A percentile compares a stretch with the other conserved stretches of the same genome.
Evolutionary conservation across 2,329 filamentous ascomycete genomes (phyloP).

Genomic region (Aspergillus fumigatiaffinis): DNA sequence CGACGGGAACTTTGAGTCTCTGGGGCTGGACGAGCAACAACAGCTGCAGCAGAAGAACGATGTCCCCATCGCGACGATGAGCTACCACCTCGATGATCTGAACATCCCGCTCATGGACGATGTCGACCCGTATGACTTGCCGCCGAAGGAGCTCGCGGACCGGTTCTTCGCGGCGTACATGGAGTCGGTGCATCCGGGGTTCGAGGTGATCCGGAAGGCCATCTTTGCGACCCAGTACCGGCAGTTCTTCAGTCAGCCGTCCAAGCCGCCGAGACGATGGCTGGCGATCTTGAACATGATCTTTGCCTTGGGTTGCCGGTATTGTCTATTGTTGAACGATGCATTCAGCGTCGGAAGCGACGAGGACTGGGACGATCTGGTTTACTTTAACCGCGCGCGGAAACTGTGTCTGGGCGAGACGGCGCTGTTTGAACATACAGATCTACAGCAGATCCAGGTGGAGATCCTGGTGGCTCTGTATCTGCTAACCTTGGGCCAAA

Average conservation of each 20-base stretch:
- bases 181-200: constrained; percentile 36
- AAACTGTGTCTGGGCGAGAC: constrained; percentile 33
- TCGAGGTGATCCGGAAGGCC: constrained; percentile 36
- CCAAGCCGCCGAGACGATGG: constrained; percentile 32
- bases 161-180: constrained; percentile 38
- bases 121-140: constrained; percentile 35
- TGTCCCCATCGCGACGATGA: constrained; percentile 25
- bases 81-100: constrained; percentile 40
- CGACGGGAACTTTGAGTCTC: constrained; percentile 1
- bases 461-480: constrained; percentile 39
- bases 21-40: not conserved
- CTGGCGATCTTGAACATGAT: constrained; percentile 45
- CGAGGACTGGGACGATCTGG: constrained; percentile 31
- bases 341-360: constrained; percentile 11
- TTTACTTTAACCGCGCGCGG: constrained; percentile 40
- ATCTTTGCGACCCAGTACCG: constrained; percentile 39
- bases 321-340: constrained; percentile 31
- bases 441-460: constrained; percentile 43
- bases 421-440: constrained; percentile 38
- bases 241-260: constrained; percentile 25
- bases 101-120: constrained; percentile 30
- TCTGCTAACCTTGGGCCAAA: constrained; percentile 36
- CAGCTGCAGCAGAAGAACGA: constrained; percentile 7
- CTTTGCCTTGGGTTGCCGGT: constrained; percentile 43
- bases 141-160: constrained; percentile 34